Conservation (phyloP, 441 rosid species). For the Brassica hybrid region DNA sequence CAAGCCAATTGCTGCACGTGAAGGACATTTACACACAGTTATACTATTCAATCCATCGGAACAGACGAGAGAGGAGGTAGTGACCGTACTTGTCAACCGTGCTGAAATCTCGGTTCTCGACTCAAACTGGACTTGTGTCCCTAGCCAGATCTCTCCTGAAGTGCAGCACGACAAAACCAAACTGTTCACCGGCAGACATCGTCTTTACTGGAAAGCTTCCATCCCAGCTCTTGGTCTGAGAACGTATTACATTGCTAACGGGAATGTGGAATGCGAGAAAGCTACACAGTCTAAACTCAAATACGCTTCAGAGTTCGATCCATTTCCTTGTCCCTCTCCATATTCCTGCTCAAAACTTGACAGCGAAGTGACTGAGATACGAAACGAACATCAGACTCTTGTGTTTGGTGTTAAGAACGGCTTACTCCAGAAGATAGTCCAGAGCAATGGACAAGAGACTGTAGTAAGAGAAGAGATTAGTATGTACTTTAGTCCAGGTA, state of each 20-base stretch:
- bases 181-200: conserved; percentile 81
- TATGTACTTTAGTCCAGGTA: conserved; percentile 74
- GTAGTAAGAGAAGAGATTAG: conserved; percentile 77
- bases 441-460: conserved; percentile 54
- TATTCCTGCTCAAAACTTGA: conserved; percentile 79
- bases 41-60: conserved; percentile 85
- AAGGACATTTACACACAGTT: conserved; percentile 81
- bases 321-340: conserved; percentile 77
- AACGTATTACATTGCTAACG: conserved; percentile 81
- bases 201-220: conserved; percentile 89
- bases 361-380: conserved; percentile 65
- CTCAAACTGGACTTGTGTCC: conserved; percentile 93
- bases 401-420: conserved; percentile 71
- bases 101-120: conserved; percentile 82
- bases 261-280: conserved; percentile 80
- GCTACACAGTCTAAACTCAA: conserved; percentile 72
- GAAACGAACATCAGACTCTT: conserved; percentile 74
- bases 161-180: conserved; percentile 74
- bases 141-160: conserved; percentile 95
- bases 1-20: conserved; percentile 65
- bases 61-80: conserved; percentile 86
- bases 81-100: conserved; percentile 69
- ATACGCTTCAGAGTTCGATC: conserved; percentile 52
- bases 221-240: conserved; percentile 91
- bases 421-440: conserved; percentile 63